Base-by-base conservation (phyloP, 1,284 basidiomycete species). In the Sporisorium graminicola region DNA sequence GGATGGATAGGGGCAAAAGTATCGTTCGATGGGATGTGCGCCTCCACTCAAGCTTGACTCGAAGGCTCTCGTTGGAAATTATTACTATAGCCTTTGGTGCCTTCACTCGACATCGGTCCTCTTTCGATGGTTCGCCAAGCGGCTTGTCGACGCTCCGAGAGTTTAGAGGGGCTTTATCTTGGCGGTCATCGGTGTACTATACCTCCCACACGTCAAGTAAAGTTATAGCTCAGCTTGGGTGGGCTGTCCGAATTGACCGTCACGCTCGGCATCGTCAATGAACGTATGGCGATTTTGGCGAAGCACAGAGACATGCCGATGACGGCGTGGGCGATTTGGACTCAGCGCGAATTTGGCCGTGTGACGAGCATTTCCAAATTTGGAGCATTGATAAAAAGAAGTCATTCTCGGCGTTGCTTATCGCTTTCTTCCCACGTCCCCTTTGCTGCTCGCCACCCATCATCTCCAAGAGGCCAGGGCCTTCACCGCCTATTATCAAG, bases 61-160 rank as follows among this genome's bases (percentile, higher is more conserved):
- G n/a, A n/a, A n/a, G n/a, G n/a, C n/a, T 26, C 22, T 20, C n/a
- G 10, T 31, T 31, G 22, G 52, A n/a, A 18, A 5, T 13, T 47
- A 10, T 47, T 35, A n/a, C n/a, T n/a, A n/a, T n/a, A n/a, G n/a
- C n/a, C n/a, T 46, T 18, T 56, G 22, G 42, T 31, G 27, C 53
- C 53, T 44, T 56, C 60, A 56, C 46, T 56, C 60, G 53, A 53
- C 27, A 51, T 62, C 18, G 35, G 35, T 13, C 16, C 37, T n/a
- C n/a, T 40, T n/a, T 40, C 37, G 37, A 40, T 40, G 37, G 26
- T 33, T 31, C 24, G 49, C 54, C 61, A 63, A 35, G 47, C 37
- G 20, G 35, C 53, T 63, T 63, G 55, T 63, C 61, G 56, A 52
- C 18, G 22, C 42, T 24, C 5, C 18, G 37, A n/a, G 37, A 35